A percentile compares a stretch with the other conserved stretches of the same genome.
Evolutionary conservation across 768 basidiomycete species (phyloP).

Genomic region (Porpolomopsis calyptriformis): DNA sequence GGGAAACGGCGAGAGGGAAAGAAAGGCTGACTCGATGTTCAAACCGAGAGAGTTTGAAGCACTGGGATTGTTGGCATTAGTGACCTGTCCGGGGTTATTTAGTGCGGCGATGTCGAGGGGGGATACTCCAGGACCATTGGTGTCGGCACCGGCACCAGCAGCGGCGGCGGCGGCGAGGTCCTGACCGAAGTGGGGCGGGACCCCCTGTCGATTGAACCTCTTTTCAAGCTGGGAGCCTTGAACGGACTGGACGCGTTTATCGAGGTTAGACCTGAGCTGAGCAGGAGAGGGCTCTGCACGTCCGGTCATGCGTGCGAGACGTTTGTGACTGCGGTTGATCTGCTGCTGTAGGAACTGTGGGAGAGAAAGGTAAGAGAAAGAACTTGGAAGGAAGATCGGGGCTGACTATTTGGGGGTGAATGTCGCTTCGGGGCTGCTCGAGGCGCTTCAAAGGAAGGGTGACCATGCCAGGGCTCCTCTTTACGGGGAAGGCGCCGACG

Average conservation of each 20-base stretch:
- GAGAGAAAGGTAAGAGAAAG: background rate
- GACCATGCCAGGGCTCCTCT: conserved; percentile 10
- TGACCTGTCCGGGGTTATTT: background rate
- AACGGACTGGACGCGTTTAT: conserved; percentile 34
- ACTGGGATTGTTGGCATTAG: conserved; percentile 24
- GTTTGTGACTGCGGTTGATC: conserved; percentile 53
- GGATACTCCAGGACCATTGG: conserved; percentile 6
- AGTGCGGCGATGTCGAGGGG: conserved; percentile 2
- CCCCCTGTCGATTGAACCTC: conserved; percentile 26
- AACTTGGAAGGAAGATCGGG: background rate
- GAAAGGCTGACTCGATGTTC: conserved; percentile 48
- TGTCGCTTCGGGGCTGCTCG: conserved; percentile 8
- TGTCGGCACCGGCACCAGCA: conserved; percentile 6
- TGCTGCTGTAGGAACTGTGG: conserved; percentile 56
- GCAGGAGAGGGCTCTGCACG: conserved; percentile 38
- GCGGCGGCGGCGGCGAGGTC: conserved; percentile 5
- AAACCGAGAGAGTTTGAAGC: conserved; percentile 50
- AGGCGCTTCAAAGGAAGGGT: conserved; percentile 11
- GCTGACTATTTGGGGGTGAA: conserved; percentile 12
- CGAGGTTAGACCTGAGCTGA: conserved; percentile 35
- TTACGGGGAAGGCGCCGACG: conserved; percentile 21
- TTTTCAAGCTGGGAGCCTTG: conserved; percentile 25
- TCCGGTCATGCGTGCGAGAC: conserved; percentile 61
- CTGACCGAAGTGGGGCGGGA: background rate
- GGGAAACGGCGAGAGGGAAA: background rate